phyloP scores from a whole-genome alignment of 371 early-diverging fungal genomes.

The Nematocida ausubeli region DNA sequence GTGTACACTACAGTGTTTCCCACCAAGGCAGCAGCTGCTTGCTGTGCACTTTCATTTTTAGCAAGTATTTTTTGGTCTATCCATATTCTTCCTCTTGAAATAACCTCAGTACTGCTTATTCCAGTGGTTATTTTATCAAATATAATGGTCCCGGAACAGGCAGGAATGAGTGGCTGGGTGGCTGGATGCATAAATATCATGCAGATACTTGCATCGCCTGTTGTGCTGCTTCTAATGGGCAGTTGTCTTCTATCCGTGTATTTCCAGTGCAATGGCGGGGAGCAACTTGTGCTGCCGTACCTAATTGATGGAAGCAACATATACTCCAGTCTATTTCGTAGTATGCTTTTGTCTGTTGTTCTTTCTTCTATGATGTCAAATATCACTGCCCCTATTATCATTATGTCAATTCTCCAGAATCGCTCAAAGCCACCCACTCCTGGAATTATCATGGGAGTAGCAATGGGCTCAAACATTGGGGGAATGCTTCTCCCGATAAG shows the following conservation, averaged over 20 bases:
- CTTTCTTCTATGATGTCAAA: slow-evolving; percentile 53
- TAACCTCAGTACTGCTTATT: slow-evolving; percentile 28
- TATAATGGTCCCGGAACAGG: slow-evolving; percentile 1
- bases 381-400: slow-evolving; percentile 50
- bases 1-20: background rate
- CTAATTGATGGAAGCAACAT: slow-evolving; percentile 1
- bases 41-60: background rate
- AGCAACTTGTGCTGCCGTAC: slow-evolving; percentile 31
- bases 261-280: slow-evolving; percentile 36
- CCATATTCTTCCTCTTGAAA: slow-evolving; percentile 15
- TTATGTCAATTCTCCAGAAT: slow-evolving; percentile 25
- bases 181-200: background rate
- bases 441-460: slow-evolving; percentile 31
- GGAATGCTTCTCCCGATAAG: slow-evolving; percentile 55
- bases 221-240: slow-evolving; percentile 42
- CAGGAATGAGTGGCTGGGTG: background rate
- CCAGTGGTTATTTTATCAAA: slow-evolving; percentile 23
- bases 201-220: slow-evolving; percentile 4
- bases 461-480: slow-evolving; percentile 39
- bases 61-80: slow-evolving; percentile 44
- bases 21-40: background rate
- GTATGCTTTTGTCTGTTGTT: slow-evolving; percentile 23
- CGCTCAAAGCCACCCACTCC: background rate
- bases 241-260: slow-evolving; percentile 50
- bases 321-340: slow-evolving; percentile 3